Base-by-base conservation (phyloP, 2,329 filamentous ascomycete species). In the Chrysoporthe cubensis region DNA sequence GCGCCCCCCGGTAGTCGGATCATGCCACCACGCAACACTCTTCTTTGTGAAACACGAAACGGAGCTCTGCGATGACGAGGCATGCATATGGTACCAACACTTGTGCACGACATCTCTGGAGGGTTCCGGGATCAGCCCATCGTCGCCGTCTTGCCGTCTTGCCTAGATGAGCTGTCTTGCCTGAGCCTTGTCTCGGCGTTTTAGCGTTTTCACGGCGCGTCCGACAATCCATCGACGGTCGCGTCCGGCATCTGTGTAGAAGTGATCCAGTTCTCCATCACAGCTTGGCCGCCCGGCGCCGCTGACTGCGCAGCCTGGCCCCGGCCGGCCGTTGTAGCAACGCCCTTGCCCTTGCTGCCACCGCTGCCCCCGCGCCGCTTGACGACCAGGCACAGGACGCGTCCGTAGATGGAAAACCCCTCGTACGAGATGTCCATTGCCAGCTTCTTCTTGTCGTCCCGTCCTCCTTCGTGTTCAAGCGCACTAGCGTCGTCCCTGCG, bases 391-490 rank as follows among this genome's bases (percentile, higher is more conserved):
- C 94, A 98, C 37, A 99, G 83, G 59, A 97, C 93, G 73, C 93
- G 91, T 13, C 96, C 94, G 80, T 97, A 97, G 75, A 99, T 97
- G 74, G 91, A 92, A 80, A 98, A 98, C 9, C 96, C 95, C 75
- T 98, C 94, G 79, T 98, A 99, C 16, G 89, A 90, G 37, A 95
- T 96, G 70, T 91, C 90, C 82, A 97, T 87, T 26, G 87, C 88
- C 73, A 97, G 81, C 78, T 97, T 98, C 83, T 99, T 97, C 81
- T 97, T 96, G 75, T 97, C 91, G 67, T 91, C 89, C 11, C 78
- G 76, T 21, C 76, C 79, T 75, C 59, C 70, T 61, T 75, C 74
- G 44, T 71, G 72, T 60, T 75, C 76, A 9, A 65, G 71, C 44
- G 66, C 73, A 43, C 69, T 68, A 44, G 73, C 75, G 58, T 73